A percentile compares a stretch with the other conserved stretches of the same genome.
These are phyloP conservation scores for Mycothermus thermophilus DNA, from an alignment of 495 filamentous ascomycete genomes.

Conservation along the genomic window DNA sequence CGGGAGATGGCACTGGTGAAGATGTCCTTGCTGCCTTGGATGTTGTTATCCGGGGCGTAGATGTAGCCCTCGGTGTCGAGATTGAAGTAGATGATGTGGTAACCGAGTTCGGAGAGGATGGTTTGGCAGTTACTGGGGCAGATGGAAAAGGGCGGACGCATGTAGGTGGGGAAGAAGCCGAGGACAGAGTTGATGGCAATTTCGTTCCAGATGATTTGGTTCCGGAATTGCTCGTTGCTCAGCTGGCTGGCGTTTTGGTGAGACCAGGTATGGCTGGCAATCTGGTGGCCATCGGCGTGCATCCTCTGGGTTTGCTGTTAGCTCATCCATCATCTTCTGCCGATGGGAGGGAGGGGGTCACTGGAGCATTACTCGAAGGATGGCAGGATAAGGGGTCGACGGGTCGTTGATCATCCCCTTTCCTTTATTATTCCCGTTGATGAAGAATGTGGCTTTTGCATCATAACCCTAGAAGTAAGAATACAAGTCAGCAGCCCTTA, in stretches of 20 bases:
- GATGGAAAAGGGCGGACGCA: constrained; percentile 68
- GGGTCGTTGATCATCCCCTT: constrained; percentile 58
- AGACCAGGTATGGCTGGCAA: constrained; percentile 78
- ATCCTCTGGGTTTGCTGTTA: constrained; percentile 26
- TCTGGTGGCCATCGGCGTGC: constrained; percentile 68
- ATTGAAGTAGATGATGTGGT: constrained; percentile 62
- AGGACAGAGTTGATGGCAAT: constrained; percentile 67
- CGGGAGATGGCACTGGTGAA: constrained; percentile 44
- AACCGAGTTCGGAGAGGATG: constrained; percentile 52
- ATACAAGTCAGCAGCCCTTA: constrained; percentile 7
- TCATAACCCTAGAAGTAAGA: constrained; percentile 32
- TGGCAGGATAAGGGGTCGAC: constrained; percentile 38
- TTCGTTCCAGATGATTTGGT: constrained; percentile 67
- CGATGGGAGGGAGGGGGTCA: not conserved
- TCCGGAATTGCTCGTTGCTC: constrained; percentile 39
- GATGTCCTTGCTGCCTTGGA: constrained; percentile 60
- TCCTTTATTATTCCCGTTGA: constrained; percentile 60
- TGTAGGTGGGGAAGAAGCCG: constrained; percentile 72
- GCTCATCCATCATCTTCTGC: not conserved
- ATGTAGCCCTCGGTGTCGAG: constrained; percentile 71
- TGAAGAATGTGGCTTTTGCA: constrained; percentile 66
- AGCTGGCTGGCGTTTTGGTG: constrained; percentile 56
- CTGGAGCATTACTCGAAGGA: constrained; percentile 37
- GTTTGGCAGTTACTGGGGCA: constrained; percentile 47
- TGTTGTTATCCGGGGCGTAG: constrained; percentile 42